These are phyloP conservation scores for Brassica napus DNA, from an alignment of 345 rosid genomes.

Conservation along the genomic window Da-Ae NC_063447.1:48746001-48746500, in stretches of 20 bases:
- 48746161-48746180: neutral
- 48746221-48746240: conserved; percentile 70
- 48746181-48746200: neutral
- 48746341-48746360: conserved; percentile 82
- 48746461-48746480: neutral
- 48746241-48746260: conserved; percentile 71
- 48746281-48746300: conserved; percentile 75
- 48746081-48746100: neutral
- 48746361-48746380: conserved; percentile 64
- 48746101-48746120: no score
- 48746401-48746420: conserved; percentile 48
- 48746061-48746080: neutral
- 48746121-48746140: neutral
- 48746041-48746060: neutral
- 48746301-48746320: conserved; percentile 86
- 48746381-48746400: conserved; percentile 37
- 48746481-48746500: conserved; percentile 7
- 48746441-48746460: conserved; percentile 43
- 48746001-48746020: neutral
- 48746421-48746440: conserved; percentile 88
- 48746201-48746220: conserved; percentile 57
- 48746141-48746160: neutral
- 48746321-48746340: conserved; percentile 82
- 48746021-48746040: neutral
- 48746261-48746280: conserved; percentile 72